Conservation (phyloP, 192 early-diverging fungal genomes). For the Funneliformis geosporum region DNA sequence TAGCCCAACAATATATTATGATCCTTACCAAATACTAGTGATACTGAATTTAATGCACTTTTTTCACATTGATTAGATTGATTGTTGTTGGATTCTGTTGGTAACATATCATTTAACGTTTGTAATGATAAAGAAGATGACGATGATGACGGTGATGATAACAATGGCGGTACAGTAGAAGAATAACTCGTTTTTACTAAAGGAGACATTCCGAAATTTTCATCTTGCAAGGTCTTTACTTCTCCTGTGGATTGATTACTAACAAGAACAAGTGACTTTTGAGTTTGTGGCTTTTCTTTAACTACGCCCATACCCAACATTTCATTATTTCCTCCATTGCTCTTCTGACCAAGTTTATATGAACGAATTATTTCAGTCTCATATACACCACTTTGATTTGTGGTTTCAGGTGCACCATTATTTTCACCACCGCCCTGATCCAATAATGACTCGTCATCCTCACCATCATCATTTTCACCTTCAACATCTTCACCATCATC, state of each 20-base stretch:
- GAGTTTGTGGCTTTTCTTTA: neutral
- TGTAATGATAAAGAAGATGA: constrained; percentile 11
- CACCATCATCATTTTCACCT: constrained; percentile 19
- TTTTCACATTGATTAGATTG: neutral
- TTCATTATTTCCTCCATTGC: constrained; percentile 3
- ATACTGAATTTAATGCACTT: too few species aligned
- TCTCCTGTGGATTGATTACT: neutral
- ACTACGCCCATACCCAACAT: neutral
- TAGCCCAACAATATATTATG: neutral
- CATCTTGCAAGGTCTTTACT: neutral
- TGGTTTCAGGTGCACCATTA: constrained; percentile 20
- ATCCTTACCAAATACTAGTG: neutral
- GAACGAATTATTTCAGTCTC: neutral
- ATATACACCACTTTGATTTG: neutral
- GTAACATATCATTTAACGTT: neutral
- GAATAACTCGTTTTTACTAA: neutral
- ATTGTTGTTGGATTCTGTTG: neutral
- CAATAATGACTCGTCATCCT: constrained; percentile 10
- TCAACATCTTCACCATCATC: constrained; percentile 6
- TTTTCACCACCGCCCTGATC: constrained; percentile 24
- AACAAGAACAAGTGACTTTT: neutral
- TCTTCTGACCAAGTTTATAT: neutral
- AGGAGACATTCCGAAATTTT: constrained; percentile 17
- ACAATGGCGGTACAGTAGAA: neutral
- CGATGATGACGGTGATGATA: constrained; percentile 4